Percentiles rank a stretch among this genome's conserved stretches.
Conservation (phyloP, 768 basidiomycete genomes). For the Russula sp. region DNA sequence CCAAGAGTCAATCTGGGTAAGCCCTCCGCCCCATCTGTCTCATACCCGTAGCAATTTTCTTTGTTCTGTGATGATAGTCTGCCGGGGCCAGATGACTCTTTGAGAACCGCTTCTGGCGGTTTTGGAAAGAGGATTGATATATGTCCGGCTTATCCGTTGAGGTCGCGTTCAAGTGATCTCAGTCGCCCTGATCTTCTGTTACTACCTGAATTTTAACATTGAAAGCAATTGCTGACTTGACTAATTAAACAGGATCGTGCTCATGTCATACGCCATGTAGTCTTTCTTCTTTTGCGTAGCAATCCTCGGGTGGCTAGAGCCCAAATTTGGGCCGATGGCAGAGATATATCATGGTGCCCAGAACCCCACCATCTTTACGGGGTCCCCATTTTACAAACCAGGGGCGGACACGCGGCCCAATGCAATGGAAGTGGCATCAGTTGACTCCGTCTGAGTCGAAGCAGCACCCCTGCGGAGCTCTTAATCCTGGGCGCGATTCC, state of each 20-base stretch:
- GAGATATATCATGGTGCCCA: background rate
- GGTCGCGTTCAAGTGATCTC: background rate
- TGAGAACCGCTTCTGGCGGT: conserved; percentile 34
- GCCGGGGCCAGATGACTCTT: conserved; percentile 91
- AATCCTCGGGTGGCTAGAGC: background rate
- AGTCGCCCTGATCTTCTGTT: conserved; percentile 11
- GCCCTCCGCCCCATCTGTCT: conserved; percentile 25
- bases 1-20: conserved; percentile 12
- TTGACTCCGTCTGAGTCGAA: background rate
- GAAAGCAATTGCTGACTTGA: background rate
- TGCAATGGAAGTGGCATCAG: background rate
- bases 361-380: no score
- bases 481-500: background rate
- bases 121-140: conserved; percentile 51
- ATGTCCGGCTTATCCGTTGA: conserved; percentile 49
- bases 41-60: conserved; percentile 16
- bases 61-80: conserved; percentile 52
- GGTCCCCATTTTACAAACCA: background rate
- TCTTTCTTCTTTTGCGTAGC: background rate
- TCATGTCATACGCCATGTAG: background rate
- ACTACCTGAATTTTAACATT: no score
- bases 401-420: background rate
- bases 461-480: background rate
- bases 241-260: background rate
- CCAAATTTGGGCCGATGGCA: background rate